Conservation (phyloP, 2,329 filamentous ascomycete genomes). For the Sporothrix pseudoabietina region DNA sequence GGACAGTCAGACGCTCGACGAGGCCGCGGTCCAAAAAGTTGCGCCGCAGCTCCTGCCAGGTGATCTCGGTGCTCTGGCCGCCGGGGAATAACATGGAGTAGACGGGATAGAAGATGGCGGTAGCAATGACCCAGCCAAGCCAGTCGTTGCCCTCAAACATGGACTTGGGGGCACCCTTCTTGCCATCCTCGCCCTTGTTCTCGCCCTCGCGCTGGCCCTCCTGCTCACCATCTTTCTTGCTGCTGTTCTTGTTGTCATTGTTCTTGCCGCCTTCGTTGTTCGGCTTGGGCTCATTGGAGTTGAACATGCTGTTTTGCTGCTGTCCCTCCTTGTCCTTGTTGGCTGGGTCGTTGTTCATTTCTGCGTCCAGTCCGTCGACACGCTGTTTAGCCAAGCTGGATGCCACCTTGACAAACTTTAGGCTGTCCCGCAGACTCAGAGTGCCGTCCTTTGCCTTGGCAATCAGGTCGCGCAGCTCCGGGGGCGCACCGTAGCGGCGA, state of each 20-base stretch:
- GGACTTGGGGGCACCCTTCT: conserved; percentile 39
- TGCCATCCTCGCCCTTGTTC: conserved; percentile 37
- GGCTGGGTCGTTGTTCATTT: background rate
- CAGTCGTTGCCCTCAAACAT: conserved; percentile 51
- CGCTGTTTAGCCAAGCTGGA: conserved; percentile 56
- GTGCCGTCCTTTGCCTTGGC: conserved; percentile 59
- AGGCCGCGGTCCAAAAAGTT: conserved; percentile 95
- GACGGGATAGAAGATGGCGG: conserved; percentile 50
- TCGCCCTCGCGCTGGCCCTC: conserved; percentile 33
- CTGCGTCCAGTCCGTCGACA: conserved; percentile 29
- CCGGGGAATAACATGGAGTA: conserved; percentile 48
- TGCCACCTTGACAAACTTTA: conserved; percentile 61
- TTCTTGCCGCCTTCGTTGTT: conserved; percentile 13
- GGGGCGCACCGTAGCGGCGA: conserved; percentile 68
- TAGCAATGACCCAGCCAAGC: conserved; percentile 51
- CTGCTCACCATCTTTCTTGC: background rate
- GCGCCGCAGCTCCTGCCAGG: conserved; percentile 93
- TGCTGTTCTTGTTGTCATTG: background rate
- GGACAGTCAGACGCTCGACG: conserved; percentile 87
- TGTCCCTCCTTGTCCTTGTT: background rate
- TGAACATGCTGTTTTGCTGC: conserved; percentile 34
- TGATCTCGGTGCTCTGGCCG: conserved; percentile 71
- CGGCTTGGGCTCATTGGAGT: conserved; percentile 34
- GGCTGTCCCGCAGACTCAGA: conserved; percentile 51
- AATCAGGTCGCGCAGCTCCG: conserved; percentile 63